Percentiles rank a stretch among this genome's conserved stretches.
Evolutionary conservation across 306 rosid species (phyloP).

Genomic region (Vicia faba): DNA sequence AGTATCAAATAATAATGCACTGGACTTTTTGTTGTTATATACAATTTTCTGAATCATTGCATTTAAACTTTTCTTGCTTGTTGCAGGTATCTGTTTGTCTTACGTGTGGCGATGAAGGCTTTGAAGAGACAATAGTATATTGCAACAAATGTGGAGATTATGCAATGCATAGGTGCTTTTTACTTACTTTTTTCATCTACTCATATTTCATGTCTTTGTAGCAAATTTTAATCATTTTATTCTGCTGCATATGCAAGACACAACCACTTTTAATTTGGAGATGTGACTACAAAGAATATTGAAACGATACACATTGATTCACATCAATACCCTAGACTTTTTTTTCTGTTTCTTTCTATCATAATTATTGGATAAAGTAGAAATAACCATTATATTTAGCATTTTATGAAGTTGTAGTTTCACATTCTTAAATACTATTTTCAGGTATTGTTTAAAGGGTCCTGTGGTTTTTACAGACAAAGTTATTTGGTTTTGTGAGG

Average conservation of each 20-base stretch:
- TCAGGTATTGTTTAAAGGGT: conserved; percentile 62
- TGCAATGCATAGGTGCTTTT: conserved; percentile 42
- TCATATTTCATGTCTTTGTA: neutral
- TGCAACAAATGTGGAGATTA: conserved; percentile 38
- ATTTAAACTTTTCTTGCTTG: neutral
- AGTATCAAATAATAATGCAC: neutral
- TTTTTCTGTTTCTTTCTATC: neutral
- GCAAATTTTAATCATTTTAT: conserved; percentile 12
- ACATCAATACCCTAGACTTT: conserved; percentile 7
- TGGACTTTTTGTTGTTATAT: neutral
- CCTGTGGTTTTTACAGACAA: conserved; percentile 42
- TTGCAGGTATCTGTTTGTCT: conserved; percentile 47
- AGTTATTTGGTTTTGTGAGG: conserved; percentile 69
- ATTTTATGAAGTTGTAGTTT: conserved; percentile 4
- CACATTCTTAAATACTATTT: conserved; percentile 9
- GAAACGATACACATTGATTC: neutral
- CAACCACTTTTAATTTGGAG: neutral
- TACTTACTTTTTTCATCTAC: conserved; percentile 3
- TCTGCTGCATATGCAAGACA: neutral
- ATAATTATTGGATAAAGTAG: neutral
- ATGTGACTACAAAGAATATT: conserved; percentile 13
- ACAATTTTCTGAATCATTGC: neutral
- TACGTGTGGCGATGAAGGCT: conserved; percentile 39
- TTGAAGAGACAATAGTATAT: conserved; percentile 33
- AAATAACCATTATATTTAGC: neutral